phyloP scores from a whole-genome alignment of 75 land plant genomes.

The Chamaecyparis obtusa region DNA sequence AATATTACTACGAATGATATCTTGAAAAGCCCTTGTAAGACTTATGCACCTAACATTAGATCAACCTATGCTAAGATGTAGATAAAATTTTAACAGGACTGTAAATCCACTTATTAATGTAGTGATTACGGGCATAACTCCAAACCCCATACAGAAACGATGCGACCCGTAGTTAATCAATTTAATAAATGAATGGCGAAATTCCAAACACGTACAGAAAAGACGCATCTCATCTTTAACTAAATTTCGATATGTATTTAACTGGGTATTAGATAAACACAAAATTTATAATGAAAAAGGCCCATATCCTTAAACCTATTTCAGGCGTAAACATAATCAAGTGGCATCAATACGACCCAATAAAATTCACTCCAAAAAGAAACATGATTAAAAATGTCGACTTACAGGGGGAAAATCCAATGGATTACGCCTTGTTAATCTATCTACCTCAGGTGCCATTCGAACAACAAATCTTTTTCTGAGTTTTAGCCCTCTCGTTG shows the following conservation, averaged over 20 bases:
- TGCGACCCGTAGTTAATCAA: not conserved
- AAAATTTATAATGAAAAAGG: not conserved
- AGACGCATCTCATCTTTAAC: not conserved
- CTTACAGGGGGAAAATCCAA: slow-evolving; percentile 91
- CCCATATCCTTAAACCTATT: not conserved
- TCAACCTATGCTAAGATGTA: too few relatives aligned
- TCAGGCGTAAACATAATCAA: not conserved
- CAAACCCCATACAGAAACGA: not conserved
- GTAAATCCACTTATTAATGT: too few relatives aligned
- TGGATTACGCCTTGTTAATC: slow-evolving; percentile 83
- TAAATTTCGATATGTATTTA: not conserved
- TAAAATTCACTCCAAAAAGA: not conserved
- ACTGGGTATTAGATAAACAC: not conserved
- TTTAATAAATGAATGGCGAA: too few relatives aligned
- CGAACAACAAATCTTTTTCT: slow-evolving; percentile 14
- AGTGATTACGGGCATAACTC: too few relatives aligned
- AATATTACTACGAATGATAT: too few relatives aligned
- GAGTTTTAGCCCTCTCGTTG: not conserved
- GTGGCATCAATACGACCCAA: not conserved
- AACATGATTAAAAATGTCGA: not conserved
- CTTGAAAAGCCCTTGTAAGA: too few relatives aligned
- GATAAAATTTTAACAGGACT: too few relatives aligned
- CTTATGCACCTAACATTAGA: too few relatives aligned
- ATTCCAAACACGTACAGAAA: too few relatives aligned
- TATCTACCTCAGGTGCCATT: slow-evolving; percentile 95